phyloP scores from a whole-genome alignment of 495 filamentous ascomycete species.

The Aspergillus wentii region DNA sequence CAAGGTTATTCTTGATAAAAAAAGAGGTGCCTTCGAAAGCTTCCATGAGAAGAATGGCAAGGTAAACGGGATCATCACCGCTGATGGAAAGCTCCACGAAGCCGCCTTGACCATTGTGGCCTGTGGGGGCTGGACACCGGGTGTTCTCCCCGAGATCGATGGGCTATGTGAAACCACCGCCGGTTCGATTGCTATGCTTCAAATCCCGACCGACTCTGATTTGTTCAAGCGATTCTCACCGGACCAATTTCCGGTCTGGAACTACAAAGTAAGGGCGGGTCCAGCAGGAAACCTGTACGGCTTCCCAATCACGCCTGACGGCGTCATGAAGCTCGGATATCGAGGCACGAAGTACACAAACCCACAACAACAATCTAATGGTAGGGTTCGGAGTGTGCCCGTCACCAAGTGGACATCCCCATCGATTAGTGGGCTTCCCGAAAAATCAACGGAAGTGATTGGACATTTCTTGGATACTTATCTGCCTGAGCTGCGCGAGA shows the following conservation, averaged over 20 bases:
- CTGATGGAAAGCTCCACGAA: constrained; percentile 23
- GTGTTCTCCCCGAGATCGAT: constrained; percentile 45
- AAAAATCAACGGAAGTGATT: constrained; percentile 12
- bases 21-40: constrained; percentile 12
- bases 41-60: constrained; percentile 14
- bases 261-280: constrained; percentile 26
- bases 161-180: constrained; percentile 38
- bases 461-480: constrained; percentile 26
- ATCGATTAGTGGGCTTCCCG: constrained; percentile 10
- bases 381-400: constrained; percentile 29
- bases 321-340: constrained; percentile 40
- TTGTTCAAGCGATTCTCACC: constrained; percentile 22
- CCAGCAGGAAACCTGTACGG: constrained; percentile 30
- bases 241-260: constrained; percentile 29
- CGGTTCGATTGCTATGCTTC: constrained; percentile 30
- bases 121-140: constrained; percentile 71
- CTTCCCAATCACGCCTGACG: constrained; percentile 30
- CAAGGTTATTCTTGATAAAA: constrained; percentile 23
- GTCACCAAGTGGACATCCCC: constrained; percentile 23
- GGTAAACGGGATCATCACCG: constrained; percentile 23
- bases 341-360: constrained; percentile 39
- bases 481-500: constrained; percentile 25
- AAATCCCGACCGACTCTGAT: constrained; percentile 20
- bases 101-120: constrained; percentile 71
- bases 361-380: constrained; percentile 19